Evolutionary conservation across 192 early-diverging fungal species (phyloP).

Genomic region (Thoreauomyces humboldtii): DNA sequence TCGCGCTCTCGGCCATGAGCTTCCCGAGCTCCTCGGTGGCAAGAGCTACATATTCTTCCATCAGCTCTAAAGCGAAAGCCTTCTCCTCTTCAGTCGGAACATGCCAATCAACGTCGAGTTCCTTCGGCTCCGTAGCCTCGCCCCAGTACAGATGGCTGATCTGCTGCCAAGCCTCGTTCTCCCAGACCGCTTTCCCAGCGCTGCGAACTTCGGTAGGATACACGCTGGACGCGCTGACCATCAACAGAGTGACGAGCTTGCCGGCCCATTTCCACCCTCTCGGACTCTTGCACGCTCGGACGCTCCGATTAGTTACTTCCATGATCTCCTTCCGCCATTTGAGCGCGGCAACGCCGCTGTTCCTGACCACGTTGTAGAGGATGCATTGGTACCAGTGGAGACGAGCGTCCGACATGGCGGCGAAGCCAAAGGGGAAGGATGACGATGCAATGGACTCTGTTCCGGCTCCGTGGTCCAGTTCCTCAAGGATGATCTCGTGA

Average conservation of each 20-base stretch:
- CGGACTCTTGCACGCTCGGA: slow-evolving; percentile 54
- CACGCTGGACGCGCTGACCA: slow-evolving; percentile 46
- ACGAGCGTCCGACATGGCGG: slow-evolving; percentile 57
- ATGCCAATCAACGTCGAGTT: slow-evolving; percentile 75
- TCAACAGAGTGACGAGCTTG: slow-evolving; percentile 50
- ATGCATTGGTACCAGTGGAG: slow-evolving; percentile 80
- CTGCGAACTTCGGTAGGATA: slow-evolving; percentile 63
- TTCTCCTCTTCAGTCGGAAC: slow-evolving; percentile 65
- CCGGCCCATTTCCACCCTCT: slow-evolving; percentile 72
- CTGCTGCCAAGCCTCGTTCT: slow-evolving; percentile 40
- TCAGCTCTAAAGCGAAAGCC: slow-evolving; percentile 63
- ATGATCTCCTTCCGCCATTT: slow-evolving; percentile 50
- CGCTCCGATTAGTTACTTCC: slow-evolving; percentile 2
- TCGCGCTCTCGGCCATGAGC: neutral
- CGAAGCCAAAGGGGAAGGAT: slow-evolving; percentile 47
- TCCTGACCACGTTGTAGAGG: slow-evolving; percentile 48
- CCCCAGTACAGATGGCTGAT: slow-evolving; percentile 81
- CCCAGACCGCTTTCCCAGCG: slow-evolving; percentile 52
- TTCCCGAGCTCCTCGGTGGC: slow-evolving; percentile 10
- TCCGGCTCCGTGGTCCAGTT: slow-evolving; percentile 65
- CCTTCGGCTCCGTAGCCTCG: slow-evolving; percentile 44
- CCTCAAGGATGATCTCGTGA: slow-evolving; percentile 51
- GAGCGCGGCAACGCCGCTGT: slow-evolving; percentile 49
- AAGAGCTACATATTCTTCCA: slow-evolving; percentile 39
- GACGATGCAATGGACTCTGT: slow-evolving; percentile 34